Percentiles rank a stretch among this genome's conserved stretches.
These are phyloP conservation scores for Paecilomyces niveus DNA, from an alignment of 2,329 filamentous ascomycete genomes.

Conservation along the genomic window DNA sequence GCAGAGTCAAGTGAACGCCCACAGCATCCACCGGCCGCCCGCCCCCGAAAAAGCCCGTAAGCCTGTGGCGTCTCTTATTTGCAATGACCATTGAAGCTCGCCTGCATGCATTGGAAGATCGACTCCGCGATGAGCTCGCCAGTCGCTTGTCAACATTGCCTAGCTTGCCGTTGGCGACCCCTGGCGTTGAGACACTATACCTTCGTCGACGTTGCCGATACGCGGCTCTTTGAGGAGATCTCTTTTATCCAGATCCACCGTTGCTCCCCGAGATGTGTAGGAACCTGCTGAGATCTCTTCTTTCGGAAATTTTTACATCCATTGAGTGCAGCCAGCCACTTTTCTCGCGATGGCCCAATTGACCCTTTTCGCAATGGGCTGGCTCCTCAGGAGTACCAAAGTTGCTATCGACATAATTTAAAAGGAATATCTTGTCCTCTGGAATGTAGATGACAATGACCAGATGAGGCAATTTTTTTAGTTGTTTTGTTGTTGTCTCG, in stretches of 20 bases:
- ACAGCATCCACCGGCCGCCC: not conserved
- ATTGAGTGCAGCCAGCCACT: slow-evolving; percentile 26
- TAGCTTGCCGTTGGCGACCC: not conserved
- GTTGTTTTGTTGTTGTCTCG: not conserved
- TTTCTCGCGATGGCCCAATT: slow-evolving; percentile 18
- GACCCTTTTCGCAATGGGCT: slow-evolving; percentile 6
- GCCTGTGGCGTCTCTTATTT: not conserved
- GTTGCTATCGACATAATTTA: not conserved
- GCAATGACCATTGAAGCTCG: not conserved
- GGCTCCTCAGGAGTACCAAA: slow-evolving; percentile 2
- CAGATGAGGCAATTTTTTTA: not conserved
- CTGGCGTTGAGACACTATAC: not conserved
- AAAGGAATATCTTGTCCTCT: not conserved
- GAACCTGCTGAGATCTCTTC: slow-evolving; percentile 22
- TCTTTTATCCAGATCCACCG: slow-evolving; percentile 18
- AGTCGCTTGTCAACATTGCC: not conserved
- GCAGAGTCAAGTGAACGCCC: not conserved
- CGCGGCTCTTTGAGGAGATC: slow-evolving; percentile 10
- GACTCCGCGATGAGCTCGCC: not conserved
- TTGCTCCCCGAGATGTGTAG: slow-evolving; percentile 4
- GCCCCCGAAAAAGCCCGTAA: not conserved
- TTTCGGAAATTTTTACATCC: slow-evolving; percentile 12
- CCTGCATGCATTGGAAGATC: not conserved
- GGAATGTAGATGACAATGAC: not conserved
- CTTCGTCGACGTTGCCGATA: slow-evolving; percentile 2